Evolutionary conservation across 2,329 filamentous ascomycete genomes (phyloP).

Genomic region (Tolypocladium capitatum): DNA sequence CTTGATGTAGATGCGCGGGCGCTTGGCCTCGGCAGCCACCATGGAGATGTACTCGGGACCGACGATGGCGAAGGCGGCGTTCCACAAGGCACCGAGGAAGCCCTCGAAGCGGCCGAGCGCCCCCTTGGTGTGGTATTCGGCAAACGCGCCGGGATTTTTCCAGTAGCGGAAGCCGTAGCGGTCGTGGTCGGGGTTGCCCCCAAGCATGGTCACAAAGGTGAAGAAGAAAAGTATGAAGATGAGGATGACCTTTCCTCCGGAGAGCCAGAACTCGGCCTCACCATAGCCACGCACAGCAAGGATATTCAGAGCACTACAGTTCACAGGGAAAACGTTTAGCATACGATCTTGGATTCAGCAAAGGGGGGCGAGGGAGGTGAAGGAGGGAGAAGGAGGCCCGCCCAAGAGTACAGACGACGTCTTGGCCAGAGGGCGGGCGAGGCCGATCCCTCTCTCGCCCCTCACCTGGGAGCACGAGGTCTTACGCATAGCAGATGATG

Average conservation of each 20-base stretch:
- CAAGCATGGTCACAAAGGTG: slow-evolving; percentile 71
- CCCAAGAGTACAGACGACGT: neutral
- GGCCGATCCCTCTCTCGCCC: neutral
- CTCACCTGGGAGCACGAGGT: slow-evolving; percentile 4
- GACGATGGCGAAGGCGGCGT: slow-evolving; percentile 48
- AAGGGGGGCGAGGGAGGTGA: neutral
- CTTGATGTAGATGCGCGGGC: slow-evolving; percentile 50
- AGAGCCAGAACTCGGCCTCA: slow-evolving; percentile 59
- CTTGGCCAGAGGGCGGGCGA: neutral
- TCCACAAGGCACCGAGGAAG: slow-evolving; percentile 54
- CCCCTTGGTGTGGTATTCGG: slow-evolving; percentile 44
- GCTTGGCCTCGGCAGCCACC: slow-evolving; percentile 56
- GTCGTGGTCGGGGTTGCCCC: slow-evolving; percentile 58
- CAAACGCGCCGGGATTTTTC: slow-evolving; percentile 29
- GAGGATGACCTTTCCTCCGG: slow-evolving; percentile 49
- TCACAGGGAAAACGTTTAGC: slow-evolving; percentile 15
- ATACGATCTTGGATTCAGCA: slow-evolving; percentile 6
- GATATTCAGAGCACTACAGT: slow-evolving; percentile 41
- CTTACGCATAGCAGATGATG: slow-evolving; percentile 44
- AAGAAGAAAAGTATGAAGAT: slow-evolving; percentile 56
- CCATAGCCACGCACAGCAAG: slow-evolving; percentile 54
- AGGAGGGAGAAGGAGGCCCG: neutral
- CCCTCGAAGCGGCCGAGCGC: slow-evolving; percentile 55
- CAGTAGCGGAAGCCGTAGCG: slow-evolving; percentile 60
- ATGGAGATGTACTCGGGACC: slow-evolving; percentile 56